Percentiles rank a stretch among this genome's conserved stretches.
These are phyloP conservation scores for Pythium graminicola DNA, from an alignment of 352 stramenopile genomes.

Conservation along the genomic window DNA sequence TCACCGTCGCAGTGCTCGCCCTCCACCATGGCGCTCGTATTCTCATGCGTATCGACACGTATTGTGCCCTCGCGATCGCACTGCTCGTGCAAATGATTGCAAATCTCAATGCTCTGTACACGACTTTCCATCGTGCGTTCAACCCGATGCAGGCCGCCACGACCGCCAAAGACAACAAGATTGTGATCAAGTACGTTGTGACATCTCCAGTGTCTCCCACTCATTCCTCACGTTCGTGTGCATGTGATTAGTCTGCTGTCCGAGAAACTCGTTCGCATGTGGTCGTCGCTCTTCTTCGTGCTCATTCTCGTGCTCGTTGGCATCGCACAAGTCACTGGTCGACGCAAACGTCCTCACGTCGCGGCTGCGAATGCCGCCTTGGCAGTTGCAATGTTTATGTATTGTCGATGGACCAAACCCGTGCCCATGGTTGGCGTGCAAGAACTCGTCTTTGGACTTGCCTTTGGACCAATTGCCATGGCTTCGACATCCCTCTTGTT, in stretches of 20 bases:
- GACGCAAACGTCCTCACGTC: constrained; percentile 28
- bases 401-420: constrained; percentile 36
- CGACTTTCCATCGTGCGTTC: constrained; percentile 61
- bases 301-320: constrained; percentile 37
- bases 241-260: constrained; percentile 64
- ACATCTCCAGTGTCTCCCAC: background rate
- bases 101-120: constrained; percentile 69
- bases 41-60: constrained; percentile 36
- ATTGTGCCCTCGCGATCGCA: constrained; percentile 32
- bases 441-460: constrained; percentile 42
- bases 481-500: constrained; percentile 44
- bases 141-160: constrained; percentile 28
- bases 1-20: constrained; percentile 46
- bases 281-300: constrained; percentile 52
- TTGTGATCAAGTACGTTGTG: constrained; percentile 48
- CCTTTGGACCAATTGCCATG: constrained; percentile 54
- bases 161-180: constrained; percentile 34
- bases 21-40: constrained; percentile 23
- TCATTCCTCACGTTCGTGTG: too few relatives aligned
- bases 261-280: constrained; percentile 62
- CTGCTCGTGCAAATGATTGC: constrained; percentile 60
- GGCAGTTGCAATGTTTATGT: constrained; percentile 41
- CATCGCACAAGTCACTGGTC: constrained; percentile 32
- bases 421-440: constrained; percentile 40
- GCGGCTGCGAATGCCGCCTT: constrained; percentile 28